A percentile compares a stretch with the other conserved stretches of the same genome.
Conservation (phyloP, 306 rosid species). For the Trichosanthes truncata region DNA sequence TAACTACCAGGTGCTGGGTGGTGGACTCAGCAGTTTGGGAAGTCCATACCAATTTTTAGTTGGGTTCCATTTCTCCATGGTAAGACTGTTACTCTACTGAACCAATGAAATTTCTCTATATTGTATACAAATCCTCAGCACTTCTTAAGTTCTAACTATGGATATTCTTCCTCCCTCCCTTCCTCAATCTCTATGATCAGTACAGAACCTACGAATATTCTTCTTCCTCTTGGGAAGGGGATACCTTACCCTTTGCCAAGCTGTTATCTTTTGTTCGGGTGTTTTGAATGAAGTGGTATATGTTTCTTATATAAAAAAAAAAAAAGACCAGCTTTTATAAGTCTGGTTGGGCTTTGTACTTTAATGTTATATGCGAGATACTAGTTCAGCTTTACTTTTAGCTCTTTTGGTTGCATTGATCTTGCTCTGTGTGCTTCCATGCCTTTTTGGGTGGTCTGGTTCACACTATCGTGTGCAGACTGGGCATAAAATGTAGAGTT, state of each 20-base stretch:
- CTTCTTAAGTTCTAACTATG: background rate
- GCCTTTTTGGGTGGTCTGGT: background rate
- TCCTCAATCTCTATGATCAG: background rate
- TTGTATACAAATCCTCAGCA: background rate
- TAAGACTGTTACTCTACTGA: constrained; percentile 19
- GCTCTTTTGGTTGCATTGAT: background rate
- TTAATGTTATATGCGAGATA: background rate
- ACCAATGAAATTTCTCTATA: background rate
- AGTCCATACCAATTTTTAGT: constrained; percentile 63
- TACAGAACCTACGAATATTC: too few relatives aligned
- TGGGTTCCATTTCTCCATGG: constrained; percentile 70
- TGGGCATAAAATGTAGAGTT: background rate
- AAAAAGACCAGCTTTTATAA: background rate
- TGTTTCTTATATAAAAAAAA: too few relatives aligned
- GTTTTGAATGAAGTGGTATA: too few relatives aligned
- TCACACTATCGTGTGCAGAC: background rate
- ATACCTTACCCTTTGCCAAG: too few relatives aligned
- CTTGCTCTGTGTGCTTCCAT: background rate
- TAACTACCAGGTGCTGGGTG: constrained; percentile 71
- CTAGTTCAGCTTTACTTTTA: background rate
- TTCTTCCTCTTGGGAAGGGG: too few relatives aligned
- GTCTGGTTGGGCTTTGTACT: background rate
- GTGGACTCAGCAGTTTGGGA: constrained; percentile 77
- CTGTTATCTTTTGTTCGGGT: too few relatives aligned
- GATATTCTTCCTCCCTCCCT: background rate